Evolutionary conservation across 352 stramenopile species (phyloP), one percentile per base, ranked within the genome.

Genomic region (Phytopythium ostracodes): DNA sequence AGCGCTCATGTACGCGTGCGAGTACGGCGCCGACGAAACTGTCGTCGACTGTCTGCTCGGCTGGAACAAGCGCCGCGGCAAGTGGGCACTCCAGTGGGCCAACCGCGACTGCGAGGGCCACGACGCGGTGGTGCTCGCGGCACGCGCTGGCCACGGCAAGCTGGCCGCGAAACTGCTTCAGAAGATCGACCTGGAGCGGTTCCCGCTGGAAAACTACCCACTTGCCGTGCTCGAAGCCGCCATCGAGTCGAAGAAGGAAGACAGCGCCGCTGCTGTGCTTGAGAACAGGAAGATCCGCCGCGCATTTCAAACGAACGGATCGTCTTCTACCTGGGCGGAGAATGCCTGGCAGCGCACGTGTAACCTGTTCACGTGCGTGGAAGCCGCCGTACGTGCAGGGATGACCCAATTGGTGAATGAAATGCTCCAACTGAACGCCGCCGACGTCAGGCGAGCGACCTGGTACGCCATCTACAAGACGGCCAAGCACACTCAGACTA

Each of bases 1-100:
- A 40, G 56, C 64, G 35, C 57, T 76, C 33, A 69, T 73, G 65
- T 62, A 60, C 43, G 59, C 59, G 46, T 76, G 69, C 42, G 65
- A 59, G 52, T 56, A 60, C 54, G 69, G 66, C 50, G 62, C 42
- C 4, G 56, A 56, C 35, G 29, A 25, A 11, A 17, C 25, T 14
- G 40, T 75, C 20, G 31, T 75, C 52, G 63, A 69, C n/a, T 70
- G 52, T 42, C 54, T 75, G 46, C 59, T 75, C 46, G 53, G 62
- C 31, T 61, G 61, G 64, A 63, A 65, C 44, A 10, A 27, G 7
- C 36, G 8, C 1, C 63, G 59, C 14, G 59, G 56, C 1, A 46
- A 56, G 24, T 35, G 35, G 55, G 44, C 55, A 44, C 53, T 69
- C 31, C 57, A 60, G 46, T 74, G 67, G 67, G 64, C 57, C n/a